Percentiles rank a stretch among this genome's conserved stretches.
phyloP scores from a whole-genome alignment of 2,329 filamentous ascomycete genomes.

The Hypoxylon sp. region DNA sequence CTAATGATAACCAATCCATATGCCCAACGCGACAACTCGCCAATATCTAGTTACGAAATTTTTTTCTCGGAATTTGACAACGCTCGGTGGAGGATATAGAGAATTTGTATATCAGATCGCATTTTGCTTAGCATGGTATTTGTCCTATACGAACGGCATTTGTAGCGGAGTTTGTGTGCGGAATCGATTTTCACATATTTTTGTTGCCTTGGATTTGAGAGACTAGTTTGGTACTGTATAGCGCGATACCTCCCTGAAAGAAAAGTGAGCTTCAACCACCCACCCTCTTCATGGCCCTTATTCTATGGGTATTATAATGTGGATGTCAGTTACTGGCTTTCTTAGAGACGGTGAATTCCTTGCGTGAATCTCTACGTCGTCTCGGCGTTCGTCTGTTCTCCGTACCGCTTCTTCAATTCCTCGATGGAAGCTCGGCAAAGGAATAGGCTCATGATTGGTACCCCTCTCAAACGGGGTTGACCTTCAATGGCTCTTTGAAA shows the following conservation, averaged over 20 bases:
- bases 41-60: slow-evolving; percentile 7
- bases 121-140: slow-evolving; percentile 35
- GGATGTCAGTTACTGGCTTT: background rate
- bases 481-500: slow-evolving; percentile 69
- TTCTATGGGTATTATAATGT: slow-evolving; percentile 22
- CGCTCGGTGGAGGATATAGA: slow-evolving; percentile 5
- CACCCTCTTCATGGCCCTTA: background rate
- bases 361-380: slow-evolving; percentile 18
- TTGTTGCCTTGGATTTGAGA: slow-evolving; percentile 8
- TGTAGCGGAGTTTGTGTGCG: slow-evolving; percentile 29
- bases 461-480: slow-evolving; percentile 60
- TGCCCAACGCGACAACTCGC: background rate
- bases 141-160: slow-evolving; percentile 31
- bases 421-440: slow-evolving; percentile 69
- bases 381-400: slow-evolving; percentile 61
- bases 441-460: slow-evolving; percentile 73
- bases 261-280: background rate
- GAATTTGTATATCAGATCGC: slow-evolving; percentile 37
- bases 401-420: slow-evolving; percentile 66
- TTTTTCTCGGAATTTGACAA: slow-evolving; percentile 13
- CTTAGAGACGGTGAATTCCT: background rate
- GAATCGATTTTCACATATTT: slow-evolving; percentile 28
- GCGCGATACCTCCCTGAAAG: slow-evolving; percentile 1
- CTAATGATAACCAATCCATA: slow-evolving; percentile 4
- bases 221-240: slow-evolving; percentile 23